A percentile compares a stretch with the other conserved stretches of the same genome.
Evolutionary conservation across 2,329 filamentous ascomycete species (phyloP).

Genomic region (Pseudofabraea citricarpa): DNA sequence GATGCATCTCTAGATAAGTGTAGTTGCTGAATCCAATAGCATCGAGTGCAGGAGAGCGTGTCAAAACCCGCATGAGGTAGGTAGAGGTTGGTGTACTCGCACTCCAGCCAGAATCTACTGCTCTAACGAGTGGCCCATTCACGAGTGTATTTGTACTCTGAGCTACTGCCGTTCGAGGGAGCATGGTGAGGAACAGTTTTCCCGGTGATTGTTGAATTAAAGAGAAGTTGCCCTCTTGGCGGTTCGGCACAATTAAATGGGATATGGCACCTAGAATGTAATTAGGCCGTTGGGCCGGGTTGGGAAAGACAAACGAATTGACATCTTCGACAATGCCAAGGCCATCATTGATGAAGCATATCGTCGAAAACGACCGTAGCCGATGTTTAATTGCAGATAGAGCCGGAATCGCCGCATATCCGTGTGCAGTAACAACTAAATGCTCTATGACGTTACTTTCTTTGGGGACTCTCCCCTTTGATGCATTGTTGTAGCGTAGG

Average conservation of each 20-base stretch:
- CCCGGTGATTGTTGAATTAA: conserved; percentile 32
- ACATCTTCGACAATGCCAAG: conserved; percentile 80
- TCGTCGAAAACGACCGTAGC: conserved; percentile 62
- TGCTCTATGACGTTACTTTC: conserved; percentile 51
- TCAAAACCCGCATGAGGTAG: conserved; percentile 62
- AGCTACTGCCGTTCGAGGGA: conserved; percentile 6
- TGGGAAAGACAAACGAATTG: conserved; percentile 64
- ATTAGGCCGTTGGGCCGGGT: conserved; percentile 60
- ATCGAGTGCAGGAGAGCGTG: conserved; percentile 55
- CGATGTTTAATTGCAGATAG: conserved; percentile 59
- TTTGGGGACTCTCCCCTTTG: no score
- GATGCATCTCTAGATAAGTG: conserved; percentile 66
- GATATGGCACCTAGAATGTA: conserved; percentile 52
- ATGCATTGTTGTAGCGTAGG: not conserved
- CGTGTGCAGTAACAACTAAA: conserved; percentile 65
- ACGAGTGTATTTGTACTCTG: not conserved
- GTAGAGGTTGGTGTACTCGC: conserved; percentile 35
- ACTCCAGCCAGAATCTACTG: conserved; percentile 28
- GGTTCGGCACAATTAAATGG: conserved; percentile 34
- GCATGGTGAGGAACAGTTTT: conserved; percentile 30
- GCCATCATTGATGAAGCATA: conserved; percentile 76
- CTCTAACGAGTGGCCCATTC: conserved; percentile 7
- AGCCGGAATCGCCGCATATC: conserved; percentile 50
- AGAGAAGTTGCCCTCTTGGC: conserved; percentile 31
- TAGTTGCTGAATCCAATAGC: conserved; percentile 53